Evolutionary conservation across 2,329 filamentous ascomycete species (phyloP), one percentile per base, ranked within the genome.

Genomic region (Calonectria fujianensis): DNA sequence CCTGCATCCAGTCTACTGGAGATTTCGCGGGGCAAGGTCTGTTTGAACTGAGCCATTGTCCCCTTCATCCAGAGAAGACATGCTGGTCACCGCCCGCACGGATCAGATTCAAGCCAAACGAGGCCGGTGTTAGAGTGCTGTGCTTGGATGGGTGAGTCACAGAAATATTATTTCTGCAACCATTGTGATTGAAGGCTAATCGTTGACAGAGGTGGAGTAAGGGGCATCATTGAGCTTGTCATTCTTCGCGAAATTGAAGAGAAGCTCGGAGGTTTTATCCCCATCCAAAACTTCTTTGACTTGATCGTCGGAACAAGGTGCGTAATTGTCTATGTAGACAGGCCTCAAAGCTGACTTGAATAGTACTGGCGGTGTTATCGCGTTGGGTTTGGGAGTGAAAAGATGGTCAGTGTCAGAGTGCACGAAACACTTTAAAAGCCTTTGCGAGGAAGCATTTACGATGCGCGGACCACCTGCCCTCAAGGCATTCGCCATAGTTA

Each of bases 331-430:
- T 20, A 13, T 4, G 37, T 24, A 18, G 5, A 3, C 10, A n/a
- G 14, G 50, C 18, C n/a, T 14, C 27, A 41, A 20, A 24, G 24
- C 70, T 63, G 32, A 57, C 27, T 18, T 10, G 1, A 9, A 37
- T 18, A 73, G 70, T n/a, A 73, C 70, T 45, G 71, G 71, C n/a
- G 71, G 71, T 2, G 69, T 73, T 16, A 57, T 73, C 9, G 65
- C 71, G 1, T 50, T 73, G 2, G 71, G 71, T 6, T 31, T 73
- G 20, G 71, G 71, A 14, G 71, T 69, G 0, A 73, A 73, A 61
- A 35, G 52, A 24, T 69, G 65, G 71, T 52, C n/a, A 0, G 71
- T 73, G 14, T 14, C 50, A 5, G 54, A 73, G 2, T 73, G 71
- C 35, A 54, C 39, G 29, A 11, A 0, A 9, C 27, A 41, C 10